These are phyloP conservation scores for Ganoderma leucocontextum DNA, from an alignment of 1,284 basidiomycete species.

Conservation along the genomic window DNA sequence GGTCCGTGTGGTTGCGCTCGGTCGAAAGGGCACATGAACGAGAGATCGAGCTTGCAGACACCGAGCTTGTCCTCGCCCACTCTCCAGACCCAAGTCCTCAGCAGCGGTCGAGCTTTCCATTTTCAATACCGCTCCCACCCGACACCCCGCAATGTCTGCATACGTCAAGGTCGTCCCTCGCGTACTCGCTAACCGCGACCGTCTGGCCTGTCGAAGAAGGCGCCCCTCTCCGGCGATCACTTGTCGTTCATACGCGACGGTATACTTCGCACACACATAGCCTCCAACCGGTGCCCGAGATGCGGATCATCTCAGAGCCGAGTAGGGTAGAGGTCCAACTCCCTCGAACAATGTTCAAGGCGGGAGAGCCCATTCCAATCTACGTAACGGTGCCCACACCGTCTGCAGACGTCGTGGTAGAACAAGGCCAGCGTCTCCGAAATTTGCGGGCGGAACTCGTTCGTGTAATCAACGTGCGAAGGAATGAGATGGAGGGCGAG, in stretches of 20 bases:
- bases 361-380: constrained; percentile 75
- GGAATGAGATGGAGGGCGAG: constrained; percentile 31
- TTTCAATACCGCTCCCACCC: constrained; percentile 75
- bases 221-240: constrained; percentile 57
- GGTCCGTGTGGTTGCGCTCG: constrained; percentile 72
- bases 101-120: constrained; percentile 72
- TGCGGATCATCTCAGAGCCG: constrained; percentile 63
- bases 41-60: constrained; percentile 70
- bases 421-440: constrained; percentile 71
- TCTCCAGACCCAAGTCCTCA: constrained; percentile 40
- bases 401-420: constrained; percentile 64
- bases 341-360: constrained; percentile 72
- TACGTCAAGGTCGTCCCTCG: constrained; percentile 72
- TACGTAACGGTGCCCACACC: constrained; percentile 83
- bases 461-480: constrained; percentile 62
- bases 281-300: constrained; percentile 65
- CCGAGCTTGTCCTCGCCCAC: constrained; percentile 61
- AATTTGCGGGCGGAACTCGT: constrained; percentile 80
- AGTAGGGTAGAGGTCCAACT: constrained; percentile 73
- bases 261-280: constrained; percentile 71
- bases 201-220: constrained; percentile 59
- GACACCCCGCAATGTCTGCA: constrained; percentile 83
- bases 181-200: constrained; percentile 70
- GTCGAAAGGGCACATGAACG: constrained; percentile 66
- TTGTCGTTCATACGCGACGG: constrained; percentile 75